Evolutionary conservation across 2,329 filamentous ascomycete species (phyloP).

Genomic region (Fusarium sp.): DNA sequence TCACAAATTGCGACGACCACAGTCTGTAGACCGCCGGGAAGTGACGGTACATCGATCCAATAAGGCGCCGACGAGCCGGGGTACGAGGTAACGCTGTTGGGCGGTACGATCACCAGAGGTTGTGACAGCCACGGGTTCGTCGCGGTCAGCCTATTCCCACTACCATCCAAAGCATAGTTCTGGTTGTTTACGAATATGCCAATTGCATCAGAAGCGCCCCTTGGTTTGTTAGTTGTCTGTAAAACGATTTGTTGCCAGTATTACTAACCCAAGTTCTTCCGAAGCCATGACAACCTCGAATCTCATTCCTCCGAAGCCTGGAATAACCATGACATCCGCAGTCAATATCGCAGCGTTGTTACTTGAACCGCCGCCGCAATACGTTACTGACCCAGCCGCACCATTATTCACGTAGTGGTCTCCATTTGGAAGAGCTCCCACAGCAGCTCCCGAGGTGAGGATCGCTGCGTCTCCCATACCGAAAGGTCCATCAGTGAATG

Average conservation of each 20-base stretch:
- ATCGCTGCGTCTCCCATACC: not conserved
- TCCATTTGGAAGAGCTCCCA: not conserved
- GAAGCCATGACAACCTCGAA: not conserved
- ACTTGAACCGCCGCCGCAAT: not conserved
- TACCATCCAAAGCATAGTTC: not conserved
- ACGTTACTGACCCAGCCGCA: not conserved
- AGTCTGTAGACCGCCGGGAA: not conserved
- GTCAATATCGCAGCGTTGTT: not conserved
- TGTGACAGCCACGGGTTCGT: not conserved
- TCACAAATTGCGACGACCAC: not conserved
- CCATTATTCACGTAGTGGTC: not conserved
- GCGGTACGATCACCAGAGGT: not conserved
- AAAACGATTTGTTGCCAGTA: not conserved
- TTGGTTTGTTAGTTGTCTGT: not conserved
- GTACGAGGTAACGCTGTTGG: not conserved
- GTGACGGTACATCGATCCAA: not conserved
- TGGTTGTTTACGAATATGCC: not conserved
- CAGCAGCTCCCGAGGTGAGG: not conserved
- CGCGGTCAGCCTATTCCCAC: not conserved
- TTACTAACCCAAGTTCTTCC: not conserved
- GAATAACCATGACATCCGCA: not conserved
- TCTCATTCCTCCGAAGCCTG: not conserved
- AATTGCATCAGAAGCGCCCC: not conserved
- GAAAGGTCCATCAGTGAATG: not conserved
- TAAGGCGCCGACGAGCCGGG: not conserved